Evolutionary conservation across 306 rosid genomes (phyloP), one percentile per base, ranked within the genome.

Genomic region (Fragaria nilgerrensis): DNA sequence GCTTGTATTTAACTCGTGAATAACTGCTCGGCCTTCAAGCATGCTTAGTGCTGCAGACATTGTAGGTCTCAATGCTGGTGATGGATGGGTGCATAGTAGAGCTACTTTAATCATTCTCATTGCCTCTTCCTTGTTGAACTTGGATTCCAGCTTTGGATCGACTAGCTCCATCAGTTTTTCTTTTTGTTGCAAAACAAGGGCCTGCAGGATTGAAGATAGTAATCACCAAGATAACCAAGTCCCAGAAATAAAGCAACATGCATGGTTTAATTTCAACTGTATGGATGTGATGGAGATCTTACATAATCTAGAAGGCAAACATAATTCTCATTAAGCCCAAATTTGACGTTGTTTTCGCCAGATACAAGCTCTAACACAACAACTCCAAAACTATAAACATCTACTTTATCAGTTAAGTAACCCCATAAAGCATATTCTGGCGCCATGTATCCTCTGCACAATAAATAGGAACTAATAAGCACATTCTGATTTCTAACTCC

Each of bases 221-320:
- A 44, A 52, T 44, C 73, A 41, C 45, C 45, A 8, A 41, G 1
- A 41, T 41, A 41, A 7, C 45, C 9, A 8, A 41, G 39, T 41
- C 45, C 45, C 45, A 41, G 9, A 7, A 41, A 41, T 41, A 7
- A 41, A 41, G 45, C 45, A 41, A 9, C 39, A 36, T 36, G 5
- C 11, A 41, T 41, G 45, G 45, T 41, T 41, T 41, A 41, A 9
- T 41, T 53, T 56, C 7, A 68, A 43, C 4, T 29, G 29, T 29
- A 29, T 29, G 17, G 10, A 52, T 72, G 75, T 11, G 29, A 52
- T 49, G 74, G 17, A 50, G 27, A 37, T 72, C 76, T 74, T 85
- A 91, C 93, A 89, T 75, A 73, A 56, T 91, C 96, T 72, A 91
- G 52, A 72, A 91, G 94, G 75, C 92, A 87, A 14, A 86, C 86